Base-by-base conservation (phyloP, 1,284 basidiomycete genomes). In the Microbotryum violaceum region DNA sequence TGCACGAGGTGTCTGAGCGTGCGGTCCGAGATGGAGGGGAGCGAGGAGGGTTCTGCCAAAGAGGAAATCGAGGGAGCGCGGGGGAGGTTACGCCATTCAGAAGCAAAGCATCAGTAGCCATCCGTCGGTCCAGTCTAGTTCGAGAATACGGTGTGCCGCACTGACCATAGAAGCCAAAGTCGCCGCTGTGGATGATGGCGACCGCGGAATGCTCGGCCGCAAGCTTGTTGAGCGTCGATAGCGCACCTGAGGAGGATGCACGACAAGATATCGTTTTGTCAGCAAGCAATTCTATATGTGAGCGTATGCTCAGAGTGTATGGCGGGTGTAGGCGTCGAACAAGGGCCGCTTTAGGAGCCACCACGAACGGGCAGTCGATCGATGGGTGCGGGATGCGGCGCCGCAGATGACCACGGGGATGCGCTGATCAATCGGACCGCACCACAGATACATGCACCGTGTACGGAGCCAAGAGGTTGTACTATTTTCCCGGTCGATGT, bases 151-250 rank as follows among this genome's bases (percentile, higher is more conserved):
- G 57, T 16, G 7, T 21, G n/a, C 29, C 6, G 57, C 27, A 77
- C 83, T 63, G 65, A 87, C 87, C 87, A 77, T 96, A 96, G 78
- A 98, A 97, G 61, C 96, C 96, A 85, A 98, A 98, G 80, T 99
- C 96, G 60, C 96, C 96, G 0, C 93, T 97, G 76, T 98, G 94
- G 66, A 99, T 90, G 75, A 98, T 88, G 23, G 92, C 94, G 63
- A 87, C 83, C n/a, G 91, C 91, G 73, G 87, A 86, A 60, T 83
- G 84, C 72, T 96, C 91, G 57, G 86, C 80, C 42, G 93, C 93
- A 62, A 97, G 85, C 74, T 89, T 84, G 76, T 97, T 97, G 73
- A 98, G 82, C 58, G 84, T 83, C 60, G 88, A 90, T 65, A 91
- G 81, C 65, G 86, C 73, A 54, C 76, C 75, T 74, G 64, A 1